Conservation (phyloP, 2,329 filamentous ascomycete species). For the Paecilomyces niveus region DNA sequence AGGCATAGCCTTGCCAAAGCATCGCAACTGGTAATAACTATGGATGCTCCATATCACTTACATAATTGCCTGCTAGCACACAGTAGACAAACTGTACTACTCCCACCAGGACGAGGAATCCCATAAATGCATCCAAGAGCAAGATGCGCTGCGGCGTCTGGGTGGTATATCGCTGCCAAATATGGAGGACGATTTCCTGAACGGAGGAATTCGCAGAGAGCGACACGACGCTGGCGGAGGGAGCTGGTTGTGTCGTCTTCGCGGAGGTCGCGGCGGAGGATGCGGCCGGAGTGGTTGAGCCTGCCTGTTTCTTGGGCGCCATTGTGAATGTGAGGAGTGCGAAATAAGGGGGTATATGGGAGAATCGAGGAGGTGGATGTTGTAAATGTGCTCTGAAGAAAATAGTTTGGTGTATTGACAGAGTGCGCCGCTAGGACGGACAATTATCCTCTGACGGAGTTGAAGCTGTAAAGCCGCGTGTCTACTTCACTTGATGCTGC, state of each 20-base stretch:
- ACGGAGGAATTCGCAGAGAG: constrained; percentile 33
- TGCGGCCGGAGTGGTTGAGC: constrained; percentile 15
- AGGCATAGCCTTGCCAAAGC: background rate
- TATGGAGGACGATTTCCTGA: constrained; percentile 56
- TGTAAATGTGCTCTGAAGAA: background rate
- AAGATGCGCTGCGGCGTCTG: constrained; percentile 85
- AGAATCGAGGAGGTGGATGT: constrained; percentile 12
- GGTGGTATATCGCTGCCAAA: constrained; percentile 72
- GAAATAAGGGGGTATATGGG: constrained; percentile 1
- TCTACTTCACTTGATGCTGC: background rate
- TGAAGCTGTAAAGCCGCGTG: constrained; percentile 1
- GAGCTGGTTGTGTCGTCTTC: constrained; percentile 17
- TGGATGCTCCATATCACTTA: constrained; percentile 45
- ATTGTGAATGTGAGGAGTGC: constrained; percentile 9
- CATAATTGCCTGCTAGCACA: constrained; percentile 85
- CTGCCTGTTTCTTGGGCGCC: constrained; percentile 23
- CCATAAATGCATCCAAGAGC: constrained; percentile 86
- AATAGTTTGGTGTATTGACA: background rate
- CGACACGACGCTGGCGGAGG: constrained; percentile 27
- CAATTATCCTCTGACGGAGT: background rate
- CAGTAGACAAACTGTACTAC: constrained; percentile 93
- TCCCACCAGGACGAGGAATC: constrained; percentile 76
- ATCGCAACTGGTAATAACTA: background rate
- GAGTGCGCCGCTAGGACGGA: background rate
- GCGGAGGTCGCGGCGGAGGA: constrained; percentile 14